Base-by-base conservation (phyloP, 2,329 filamentous ascomycete genomes). In the Talaromyces marneffei region DNA sequence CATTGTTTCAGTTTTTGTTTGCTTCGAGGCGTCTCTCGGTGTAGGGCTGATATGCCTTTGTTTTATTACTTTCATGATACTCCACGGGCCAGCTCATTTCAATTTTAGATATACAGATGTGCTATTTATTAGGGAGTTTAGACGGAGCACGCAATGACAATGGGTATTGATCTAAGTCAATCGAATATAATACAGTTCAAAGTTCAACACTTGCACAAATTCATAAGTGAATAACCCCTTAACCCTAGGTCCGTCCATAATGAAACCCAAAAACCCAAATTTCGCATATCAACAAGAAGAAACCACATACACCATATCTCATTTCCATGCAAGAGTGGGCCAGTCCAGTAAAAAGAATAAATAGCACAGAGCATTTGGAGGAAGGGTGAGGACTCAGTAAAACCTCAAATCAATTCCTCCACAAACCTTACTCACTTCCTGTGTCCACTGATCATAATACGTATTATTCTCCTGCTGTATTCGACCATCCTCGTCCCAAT, bases 391-490 rank as follows among this genome's bases (percentile, higher is more conserved):
- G 5, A 14, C 4, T 55, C 33, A 62, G 40, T 62, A 62, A n/a
- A 39, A 23, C 60, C 72, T 74, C 65, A 76, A 65, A 62, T 75
- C 68, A n/a, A 78, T 48, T 0, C 73, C 75, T 6, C 70, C 66
- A 59, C 76, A 78, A 25, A 77, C 70, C 56, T 73, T 69, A 60
- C 68, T 62, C 59, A 74, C 66, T 56, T 73, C 68, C 18, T 71
- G 66, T 60, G 74, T 70, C 76, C 76, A 78, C 27, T 70, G 62
- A 2, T 71, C 70, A 65, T 74, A 77, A 42, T 74, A 65, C 29
- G 70, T 66, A 60, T 75, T 77, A 16, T 65, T 63, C 14, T 66
- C 65, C 70, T 72, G 74, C 56, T 66, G 68, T 14, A 70, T 70
- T 37, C 65, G 68, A 1, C 71, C 70, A 31, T 76, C 69, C 2